Conservation (phyloP, 805 yeast species). For the Diddensiella caesifluorescens region DNA sequence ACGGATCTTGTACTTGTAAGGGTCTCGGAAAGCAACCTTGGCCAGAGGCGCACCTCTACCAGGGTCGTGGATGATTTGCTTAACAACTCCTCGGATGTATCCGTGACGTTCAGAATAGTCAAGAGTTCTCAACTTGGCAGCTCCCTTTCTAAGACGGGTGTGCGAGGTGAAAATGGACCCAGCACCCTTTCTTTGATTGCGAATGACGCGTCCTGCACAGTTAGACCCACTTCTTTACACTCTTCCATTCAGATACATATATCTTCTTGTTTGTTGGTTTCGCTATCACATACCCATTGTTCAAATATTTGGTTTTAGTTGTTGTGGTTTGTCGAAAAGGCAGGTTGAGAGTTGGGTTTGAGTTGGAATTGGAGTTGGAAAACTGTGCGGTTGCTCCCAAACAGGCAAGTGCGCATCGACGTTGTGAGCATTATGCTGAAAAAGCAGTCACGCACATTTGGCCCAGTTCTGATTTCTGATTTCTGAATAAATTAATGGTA, state of each 20-base stretch:
- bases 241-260: no score
- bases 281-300: slow-evolving; percentile 15
- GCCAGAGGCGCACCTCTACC: slow-evolving; percentile 99
- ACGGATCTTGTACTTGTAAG: slow-evolving; percentile 96
- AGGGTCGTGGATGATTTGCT: slow-evolving; percentile 98
- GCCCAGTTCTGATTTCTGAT: no score
- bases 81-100: slow-evolving; percentile 98
- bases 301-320: neutral
- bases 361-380: slow-evolving; percentile 1
- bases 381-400: neutral
- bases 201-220: slow-evolving; percentile 70
- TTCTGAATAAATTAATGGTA: no score
- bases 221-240: slow-evolving; percentile 5
- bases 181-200: slow-evolving; percentile 99
- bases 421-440: neutral
- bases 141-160: slow-evolving; percentile 99
- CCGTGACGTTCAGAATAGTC: slow-evolving; percentile 99
- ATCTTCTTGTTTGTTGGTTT: no score
- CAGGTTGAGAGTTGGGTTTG: neutral
- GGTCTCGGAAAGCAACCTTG: slow-evolving; percentile 98
- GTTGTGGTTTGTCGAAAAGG: slow-evolving; percentile 7
- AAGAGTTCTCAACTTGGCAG: slow-evolving; percentile 98
- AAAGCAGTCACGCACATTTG: slow-evolving; percentile 3
- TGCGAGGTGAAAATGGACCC: slow-evolving; percentile 99
- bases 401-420: neutral